Evolutionary conservation across 495 filamentous ascomycete species (phyloP), one percentile per base, ranked within the genome.

Genomic region (Pyrenopolyporus hunteri): DNA sequence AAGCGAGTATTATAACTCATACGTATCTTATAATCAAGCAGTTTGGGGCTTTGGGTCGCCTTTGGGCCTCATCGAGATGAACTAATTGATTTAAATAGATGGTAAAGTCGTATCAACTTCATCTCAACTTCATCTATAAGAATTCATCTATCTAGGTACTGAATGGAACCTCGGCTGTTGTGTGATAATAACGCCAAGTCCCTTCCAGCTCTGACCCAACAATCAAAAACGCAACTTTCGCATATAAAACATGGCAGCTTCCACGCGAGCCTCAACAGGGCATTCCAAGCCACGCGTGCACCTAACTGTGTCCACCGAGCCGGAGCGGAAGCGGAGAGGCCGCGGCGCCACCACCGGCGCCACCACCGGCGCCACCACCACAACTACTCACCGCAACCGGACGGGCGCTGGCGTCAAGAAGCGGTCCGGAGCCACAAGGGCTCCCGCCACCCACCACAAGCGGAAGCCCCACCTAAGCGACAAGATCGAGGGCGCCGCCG

Each of bases 391-490:
- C 9, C 57, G 36, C 62, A 9, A 33, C 31, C 37, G 1, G n/a
- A 48, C 59, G 17, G 48, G 56, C 50, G 47, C 50, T 13, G 57
- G 49, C 1, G 39, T 58, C 35, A 52, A 23, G 8, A 62, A 64
- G 35, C 60, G 57, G 55, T 22, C 37, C 17, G 37, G 23, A 1
- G 26, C 43, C 1, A 68, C 63, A 16, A 66, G 57, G 31, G 57
- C 68, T 9, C 66, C 70, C 2, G 69, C 57, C n/a, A 66, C 67
- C 36, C 71, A 73, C 49, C 72, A 72, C 40, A 70, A 74, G 58
- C 72, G 71, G 20, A 74, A 74, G 59, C 61, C 72, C 4, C 46
- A 65, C 13, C 54, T 74, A 6, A 55, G 47, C 17, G 72, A 74
- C 51, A 74, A 74, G 50, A 66, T 74, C n/a, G 54, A 47, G 6